Evolutionary conservation across 1,284 basidiomycete species (phyloP), one percentile per base, ranked within the genome.

Genomic region (Polyporus tsugae): DNA sequence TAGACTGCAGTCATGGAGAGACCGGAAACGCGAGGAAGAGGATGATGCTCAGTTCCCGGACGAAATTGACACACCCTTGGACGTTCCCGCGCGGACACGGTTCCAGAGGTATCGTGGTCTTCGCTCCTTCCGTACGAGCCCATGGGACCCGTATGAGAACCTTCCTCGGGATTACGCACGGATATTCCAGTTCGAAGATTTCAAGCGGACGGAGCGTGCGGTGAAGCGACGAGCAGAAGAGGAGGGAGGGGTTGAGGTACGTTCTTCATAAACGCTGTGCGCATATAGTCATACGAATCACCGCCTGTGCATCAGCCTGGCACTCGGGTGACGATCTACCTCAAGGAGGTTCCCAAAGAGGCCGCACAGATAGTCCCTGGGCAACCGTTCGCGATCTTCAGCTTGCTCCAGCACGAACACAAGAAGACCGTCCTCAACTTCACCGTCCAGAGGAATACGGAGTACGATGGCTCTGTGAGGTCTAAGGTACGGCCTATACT

Each of bases 101-200:
- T 99, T 99, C 82, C 95, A 96, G 74, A 88, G 97, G 42, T 99
- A 92, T 80, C 90, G 97, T 66, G 98, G 97, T 0, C 80, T 99
- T 80, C 91, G 92, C 65, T 96, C 94, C 15, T 95, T 99, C 86
- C 87, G 97, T 46, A 99, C 98, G 1, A 96, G 93, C 75, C 94
- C 94, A 25, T 99, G 97, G 97, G 97, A 99, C 79, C 91, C 97
- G 7, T 99, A 95, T 75, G 97, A 99, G 81, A 97, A 98, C 75
- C 85, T 99, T 22, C 98, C 97, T 5, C 81, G 91, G 64, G 97
- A 99, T 77, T 99, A 99, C 77, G 96, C 93, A 0, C 87, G 93
- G 55, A 97, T 99, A 74, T 99, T 99, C 83, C 95, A 97, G 80
- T 99, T 99, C 77, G 96, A 98, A 80, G 95, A 97, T 77, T 99